Conservation (phyloP, 1,284 basidiomycete genomes). For the Ceratobasidium sp. region DNA sequence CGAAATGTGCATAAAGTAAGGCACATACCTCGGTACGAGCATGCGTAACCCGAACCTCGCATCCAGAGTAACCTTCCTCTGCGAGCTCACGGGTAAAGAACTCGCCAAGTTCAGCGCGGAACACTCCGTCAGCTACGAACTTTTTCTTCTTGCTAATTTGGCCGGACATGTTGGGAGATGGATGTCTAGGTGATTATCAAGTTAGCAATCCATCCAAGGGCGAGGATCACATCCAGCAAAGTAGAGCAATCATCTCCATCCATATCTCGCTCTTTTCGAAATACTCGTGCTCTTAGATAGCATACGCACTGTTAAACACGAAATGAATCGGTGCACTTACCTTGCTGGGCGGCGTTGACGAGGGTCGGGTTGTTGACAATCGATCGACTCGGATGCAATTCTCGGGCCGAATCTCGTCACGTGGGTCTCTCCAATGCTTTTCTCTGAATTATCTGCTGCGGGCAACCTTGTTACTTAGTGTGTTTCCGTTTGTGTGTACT, state of each 20-base stretch:
- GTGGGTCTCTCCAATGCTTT: too few relatives aligned
- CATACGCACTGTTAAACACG: neutral
- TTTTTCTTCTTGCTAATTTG: slow-evolving; percentile 96
- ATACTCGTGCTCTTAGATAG: neutral
- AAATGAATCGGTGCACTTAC: neutral
- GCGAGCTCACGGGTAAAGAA: slow-evolving; percentile 99
- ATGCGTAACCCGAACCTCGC: slow-evolving; percentile 99
- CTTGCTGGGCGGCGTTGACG: slow-evolving; percentile 24
- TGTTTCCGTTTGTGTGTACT: too few relatives aligned
- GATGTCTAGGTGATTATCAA: slow-evolving; percentile 10
- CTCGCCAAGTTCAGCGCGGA: slow-evolving; percentile 97
- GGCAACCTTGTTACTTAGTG: too few relatives aligned
- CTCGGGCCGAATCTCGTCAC: neutral
- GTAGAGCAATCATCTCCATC: neutral
- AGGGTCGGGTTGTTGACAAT: slow-evolving; percentile 25
- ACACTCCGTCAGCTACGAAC: slow-evolving; percentile 98
- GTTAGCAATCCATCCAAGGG: slow-evolving; percentile 21
- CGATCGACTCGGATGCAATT: slow-evolving; percentile 16
- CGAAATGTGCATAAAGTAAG: slow-evolving; percentile 10
- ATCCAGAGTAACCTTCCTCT: slow-evolving; percentile 99
- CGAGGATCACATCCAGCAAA: neutral
- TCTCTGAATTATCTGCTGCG: too few relatives aligned
- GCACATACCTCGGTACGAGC: slow-evolving; percentile 89
- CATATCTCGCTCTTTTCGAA: neutral
- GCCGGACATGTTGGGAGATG: slow-evolving; percentile 62